phyloP scores from a whole-genome alignment of 306 rosid species.

The Sicyos edulis region DNA sequence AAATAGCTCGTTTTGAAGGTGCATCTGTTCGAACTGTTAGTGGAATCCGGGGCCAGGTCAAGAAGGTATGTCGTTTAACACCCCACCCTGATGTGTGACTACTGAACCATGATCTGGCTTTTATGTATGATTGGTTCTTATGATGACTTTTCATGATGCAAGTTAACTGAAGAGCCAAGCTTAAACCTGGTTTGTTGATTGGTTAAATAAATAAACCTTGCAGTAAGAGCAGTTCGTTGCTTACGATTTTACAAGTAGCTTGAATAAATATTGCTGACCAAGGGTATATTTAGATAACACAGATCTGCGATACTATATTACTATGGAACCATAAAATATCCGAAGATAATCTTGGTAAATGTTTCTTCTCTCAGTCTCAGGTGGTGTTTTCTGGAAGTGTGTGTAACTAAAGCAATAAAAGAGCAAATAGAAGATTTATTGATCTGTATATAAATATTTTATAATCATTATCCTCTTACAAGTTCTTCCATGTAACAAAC shows the following conservation, averaged over 20 bases:
- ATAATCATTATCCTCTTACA: neutral
- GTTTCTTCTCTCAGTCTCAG: neutral
- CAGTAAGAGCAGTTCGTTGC: neutral
- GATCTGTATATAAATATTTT: neutral
- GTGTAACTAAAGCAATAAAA: neutral
- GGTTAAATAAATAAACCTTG: conserved; percentile 1
- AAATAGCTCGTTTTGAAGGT: conserved; percentile 92
- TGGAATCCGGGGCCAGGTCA: conserved; percentile 90
- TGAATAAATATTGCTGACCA: neutral
- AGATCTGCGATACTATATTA: neutral
- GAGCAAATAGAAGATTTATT: neutral
- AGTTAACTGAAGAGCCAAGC: neutral
- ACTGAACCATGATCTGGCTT: conserved; percentile 11
- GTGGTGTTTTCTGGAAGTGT: neutral
- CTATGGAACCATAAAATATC: neutral
- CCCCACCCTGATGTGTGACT: conserved; percentile 23
- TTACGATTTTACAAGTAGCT: neutral
- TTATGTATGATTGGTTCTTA: neutral
- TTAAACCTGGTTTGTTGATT: neutral
- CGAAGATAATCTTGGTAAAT: neutral
- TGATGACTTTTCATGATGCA: neutral
- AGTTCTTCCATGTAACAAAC: neutral
- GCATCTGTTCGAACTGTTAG: conserved; percentile 87
- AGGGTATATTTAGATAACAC: neutral
- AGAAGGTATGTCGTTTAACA: conserved; percentile 60